A percentile compares a stretch with the other conserved stretches of the same genome.
Conservation (phyloP, 208 protist species). For the Leishmania amazonensis region DNA sequence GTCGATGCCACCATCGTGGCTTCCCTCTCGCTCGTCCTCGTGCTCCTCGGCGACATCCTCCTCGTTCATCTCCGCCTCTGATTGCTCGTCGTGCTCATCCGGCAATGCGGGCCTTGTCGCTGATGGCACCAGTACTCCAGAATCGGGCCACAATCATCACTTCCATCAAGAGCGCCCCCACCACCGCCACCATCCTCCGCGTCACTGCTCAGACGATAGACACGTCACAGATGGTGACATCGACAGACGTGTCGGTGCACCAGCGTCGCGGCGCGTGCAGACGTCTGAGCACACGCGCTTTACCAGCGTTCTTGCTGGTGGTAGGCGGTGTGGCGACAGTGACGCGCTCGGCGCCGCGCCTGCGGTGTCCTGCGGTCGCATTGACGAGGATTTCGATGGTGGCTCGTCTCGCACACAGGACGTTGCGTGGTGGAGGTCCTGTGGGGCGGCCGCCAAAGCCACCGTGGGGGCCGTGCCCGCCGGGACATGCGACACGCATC, state of each 20-base stretch:
- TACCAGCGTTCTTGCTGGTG: constrained; percentile 17
- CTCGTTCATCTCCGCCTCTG: neutral
- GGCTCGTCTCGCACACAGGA: neutral
- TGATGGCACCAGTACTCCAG: neutral
- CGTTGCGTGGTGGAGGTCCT: constrained; percentile 4
- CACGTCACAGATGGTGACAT: neutral
- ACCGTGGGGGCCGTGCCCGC: neutral
- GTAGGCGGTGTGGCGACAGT: neutral
- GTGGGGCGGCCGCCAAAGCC: neutral
- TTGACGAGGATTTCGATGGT: neutral
- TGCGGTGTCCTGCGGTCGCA: neutral
- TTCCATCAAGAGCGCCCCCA: neutral
- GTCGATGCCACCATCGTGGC: neutral
- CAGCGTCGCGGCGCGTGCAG: constrained; percentile 17
- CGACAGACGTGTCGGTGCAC: too few species aligned
- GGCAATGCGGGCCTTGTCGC: neutral
- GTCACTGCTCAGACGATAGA: neutral
- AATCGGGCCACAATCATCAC: neutral
- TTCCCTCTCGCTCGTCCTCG: neutral
- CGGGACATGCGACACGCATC: neutral
- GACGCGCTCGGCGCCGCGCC: neutral
- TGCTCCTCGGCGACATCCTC: neutral
- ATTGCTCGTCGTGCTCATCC: neutral
- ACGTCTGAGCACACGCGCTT: constrained; percentile 28
- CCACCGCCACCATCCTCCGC: neutral